Conservation (phyloP, 306 rosid species). For the Fagus crenata region DNA sequence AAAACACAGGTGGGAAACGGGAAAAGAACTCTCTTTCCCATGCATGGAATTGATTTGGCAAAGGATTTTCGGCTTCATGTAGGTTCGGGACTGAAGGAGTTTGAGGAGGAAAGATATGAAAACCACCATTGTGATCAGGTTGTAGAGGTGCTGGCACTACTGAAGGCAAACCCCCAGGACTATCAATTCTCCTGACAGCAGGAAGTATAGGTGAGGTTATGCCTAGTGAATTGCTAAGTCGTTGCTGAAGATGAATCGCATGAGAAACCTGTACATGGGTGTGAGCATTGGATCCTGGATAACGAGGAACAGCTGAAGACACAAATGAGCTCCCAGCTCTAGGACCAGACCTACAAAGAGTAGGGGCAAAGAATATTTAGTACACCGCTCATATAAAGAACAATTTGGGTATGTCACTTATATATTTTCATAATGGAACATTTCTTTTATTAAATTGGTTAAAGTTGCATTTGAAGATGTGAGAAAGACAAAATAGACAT, state of each 20-base stretch:
- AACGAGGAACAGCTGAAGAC: conserved; percentile 14
- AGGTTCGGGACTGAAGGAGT: conserved; percentile 10
- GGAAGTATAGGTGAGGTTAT: conserved; percentile 16
- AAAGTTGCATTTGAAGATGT: not conserved
- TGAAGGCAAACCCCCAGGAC: conserved; percentile 8
- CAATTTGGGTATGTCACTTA: not conserved
- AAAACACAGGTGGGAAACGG: conserved; percentile 9
- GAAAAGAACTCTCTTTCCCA: conserved; percentile 22
- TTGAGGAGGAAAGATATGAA: conserved; percentile 16
- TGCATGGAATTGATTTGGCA: conserved; percentile 8
- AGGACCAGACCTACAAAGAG: conserved; percentile 20
- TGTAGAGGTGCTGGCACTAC: conserved; percentile 10
- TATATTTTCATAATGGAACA: not conserved
- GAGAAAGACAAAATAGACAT: not conserved
- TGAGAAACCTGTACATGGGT: conserved; percentile 15
- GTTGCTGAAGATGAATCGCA: conserved; percentile 20
- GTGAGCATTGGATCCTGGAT: not conserved
- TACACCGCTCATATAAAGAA: not conserved
- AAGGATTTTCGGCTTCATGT: conserved; percentile 22
- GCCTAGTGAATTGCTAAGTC: not conserved
- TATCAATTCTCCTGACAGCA: conserved; percentile 10
- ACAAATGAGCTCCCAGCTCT: conserved; percentile 27
- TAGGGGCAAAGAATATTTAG: not conserved
- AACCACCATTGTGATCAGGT: conserved; percentile 2
- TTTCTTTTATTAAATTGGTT: not conserved